phyloP scores from a whole-genome alignment of 139 green algal species.

The Closterium sp. region DNA sequence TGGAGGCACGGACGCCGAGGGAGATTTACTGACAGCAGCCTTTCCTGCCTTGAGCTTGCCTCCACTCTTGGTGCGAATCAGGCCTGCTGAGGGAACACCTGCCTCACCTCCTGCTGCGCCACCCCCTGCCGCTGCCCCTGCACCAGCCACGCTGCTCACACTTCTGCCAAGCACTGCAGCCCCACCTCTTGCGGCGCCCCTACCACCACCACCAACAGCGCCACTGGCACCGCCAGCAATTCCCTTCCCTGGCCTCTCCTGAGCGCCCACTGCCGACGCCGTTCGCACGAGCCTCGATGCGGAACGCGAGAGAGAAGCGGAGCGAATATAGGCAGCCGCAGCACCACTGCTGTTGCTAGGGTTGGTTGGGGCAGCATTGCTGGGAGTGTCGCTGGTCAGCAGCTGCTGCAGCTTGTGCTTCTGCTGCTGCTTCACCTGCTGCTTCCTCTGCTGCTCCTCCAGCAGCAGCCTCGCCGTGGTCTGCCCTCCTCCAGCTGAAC shows the following conservation, averaged over 20 bases:
- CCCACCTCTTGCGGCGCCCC: neutral
- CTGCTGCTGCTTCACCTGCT: neutral
- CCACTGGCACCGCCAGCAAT: neutral
- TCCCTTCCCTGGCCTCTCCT: neutral
- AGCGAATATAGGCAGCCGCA: neutral
- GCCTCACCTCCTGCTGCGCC: neutral
- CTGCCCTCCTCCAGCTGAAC: neutral
- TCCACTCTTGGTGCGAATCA: neutral
- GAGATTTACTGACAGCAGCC: too few relatives aligned
- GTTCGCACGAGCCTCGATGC: neutral
- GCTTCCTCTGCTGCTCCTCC: neutral
- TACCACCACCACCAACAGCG: neutral
- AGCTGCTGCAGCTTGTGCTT: neutral
- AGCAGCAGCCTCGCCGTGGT: neutral
- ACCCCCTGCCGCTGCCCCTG: neutral
- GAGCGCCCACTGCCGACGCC: neutral
- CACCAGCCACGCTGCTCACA: neutral
- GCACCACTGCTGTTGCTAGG: neutral
- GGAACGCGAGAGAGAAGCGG: neutral
- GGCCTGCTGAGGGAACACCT: neutral
- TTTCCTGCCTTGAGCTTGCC: neutral
- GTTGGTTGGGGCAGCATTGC: neutral
- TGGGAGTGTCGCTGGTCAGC: neutral
- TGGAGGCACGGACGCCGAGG: too few relatives aligned
- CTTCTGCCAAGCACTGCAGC: neutral